Base-by-base conservation (phyloP, 1,284 basidiomycete genomes). In the Malassezia equina region DNA sequence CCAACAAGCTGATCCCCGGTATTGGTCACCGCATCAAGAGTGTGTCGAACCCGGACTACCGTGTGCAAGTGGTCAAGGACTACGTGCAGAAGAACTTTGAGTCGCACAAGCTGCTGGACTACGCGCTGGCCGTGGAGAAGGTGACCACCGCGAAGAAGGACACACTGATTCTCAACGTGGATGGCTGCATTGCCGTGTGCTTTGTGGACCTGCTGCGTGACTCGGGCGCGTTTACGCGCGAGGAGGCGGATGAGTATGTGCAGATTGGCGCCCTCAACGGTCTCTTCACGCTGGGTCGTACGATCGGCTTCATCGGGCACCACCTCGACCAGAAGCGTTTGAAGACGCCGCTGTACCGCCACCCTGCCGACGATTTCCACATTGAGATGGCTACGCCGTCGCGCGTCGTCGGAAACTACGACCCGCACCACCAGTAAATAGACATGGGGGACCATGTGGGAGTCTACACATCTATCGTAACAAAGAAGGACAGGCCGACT, bases 11-110 rank as follows among this genome's bases (percentile, higher is more conserved):
- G 66, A 90, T 96, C 79, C 88, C 86, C 64, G 93, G 93, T 81
- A 98, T 98, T 69, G 93, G 93, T 54, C 93, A 98, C 84, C 96
- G 96, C 83, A 95, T 98, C 82, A 98, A 98, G 85, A 89, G 86
- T 43, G 63, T 67, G 36, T 61, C 63, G 40, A 69, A 71, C 62
- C 66, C 73, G 27, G 70, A 74, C 54, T 66, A 71, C 71, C 90
- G 93, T 77, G 93, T 98, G 66, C 86, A 91, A 79, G 86, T 98
- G 56, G 91, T 98, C 60, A 95, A 95, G 82, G 90, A 94, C 79
- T 98, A 88, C 73, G 91, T 94, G 60, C 80, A 76, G 78, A 90
- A 94, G 80, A 80, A 94, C 81, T 98, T 98, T 87, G 91, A 91
- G 7, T 85, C 84, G 54, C 72, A 75, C 64, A 71, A 73, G 54